Conservation (phyloP, 768 basidiomycete species). For the Clitopilus passeckerianus region DNA sequence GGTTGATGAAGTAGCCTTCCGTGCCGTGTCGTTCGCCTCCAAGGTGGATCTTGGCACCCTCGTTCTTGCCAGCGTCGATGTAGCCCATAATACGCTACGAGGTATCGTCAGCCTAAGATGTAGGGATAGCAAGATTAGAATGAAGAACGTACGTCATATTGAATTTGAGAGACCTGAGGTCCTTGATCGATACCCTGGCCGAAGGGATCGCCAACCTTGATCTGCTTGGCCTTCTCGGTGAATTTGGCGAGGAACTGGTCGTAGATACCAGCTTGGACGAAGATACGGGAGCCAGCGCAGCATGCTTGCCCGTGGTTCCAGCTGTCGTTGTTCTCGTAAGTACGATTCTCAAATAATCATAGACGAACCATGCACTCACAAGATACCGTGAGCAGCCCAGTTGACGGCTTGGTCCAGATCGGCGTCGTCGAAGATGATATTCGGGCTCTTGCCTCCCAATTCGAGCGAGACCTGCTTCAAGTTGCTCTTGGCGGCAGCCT, state of each 20-base stretch:
- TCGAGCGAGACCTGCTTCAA: slow-evolving; percentile 76
- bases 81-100: slow-evolving; percentile 69
- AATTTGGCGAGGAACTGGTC: slow-evolving; percentile 72
- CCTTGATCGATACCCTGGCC: slow-evolving; percentile 56
- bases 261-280: slow-evolving; percentile 77
- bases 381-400: slow-evolving; percentile 65
- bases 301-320: slow-evolving; percentile 78
- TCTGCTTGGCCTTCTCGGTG: slow-evolving; percentile 42
- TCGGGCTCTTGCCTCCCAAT: slow-evolving; percentile 67
- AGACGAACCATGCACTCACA: slow-evolving; percentile 33
- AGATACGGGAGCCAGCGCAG: slow-evolving; percentile 82
- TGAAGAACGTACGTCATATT: slow-evolving; percentile 55
- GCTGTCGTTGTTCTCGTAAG: slow-evolving; percentile 26
- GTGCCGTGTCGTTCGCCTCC: slow-evolving; percentile 51
- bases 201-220: slow-evolving; percentile 76
- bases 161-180: slow-evolving; percentile 72
- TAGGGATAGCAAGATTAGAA: not conserved
- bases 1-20: slow-evolving; percentile 57
- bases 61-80: slow-evolving; percentile 46
- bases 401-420: slow-evolving; percentile 61
- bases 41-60: slow-evolving; percentile 57
- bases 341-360: not conserved
- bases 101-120: no score
- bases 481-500: slow-evolving; percentile 70
- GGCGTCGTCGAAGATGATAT: slow-evolving; percentile 62